Conservation (phyloP, 192 early-diverging fungal genomes). For the Coemansia sp. region DNA sequence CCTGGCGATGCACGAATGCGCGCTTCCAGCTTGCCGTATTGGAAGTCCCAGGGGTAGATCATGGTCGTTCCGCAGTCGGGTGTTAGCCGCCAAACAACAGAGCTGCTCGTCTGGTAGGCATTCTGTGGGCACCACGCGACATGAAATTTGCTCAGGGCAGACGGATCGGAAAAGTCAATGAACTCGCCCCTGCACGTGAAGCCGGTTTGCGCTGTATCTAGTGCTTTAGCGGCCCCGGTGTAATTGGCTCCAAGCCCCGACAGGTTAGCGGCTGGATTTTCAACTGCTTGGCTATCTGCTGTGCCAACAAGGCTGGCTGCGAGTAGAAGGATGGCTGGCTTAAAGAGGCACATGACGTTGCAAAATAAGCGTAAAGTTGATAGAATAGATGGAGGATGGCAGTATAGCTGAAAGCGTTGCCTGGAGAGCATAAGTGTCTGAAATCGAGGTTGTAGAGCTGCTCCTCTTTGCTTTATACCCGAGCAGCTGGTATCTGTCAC, state of each 20-base stretch:
- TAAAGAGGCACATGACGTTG: neutral
- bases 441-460: neutral
- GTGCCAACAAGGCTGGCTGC: neutral
- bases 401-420: neutral
- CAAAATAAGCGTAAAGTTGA: neutral
- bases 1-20: conserved; percentile 33
- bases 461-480: neutral
- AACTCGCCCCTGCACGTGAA: conserved; percentile 27
- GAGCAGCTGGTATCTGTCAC: neutral
- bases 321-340: neutral
- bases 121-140: conserved; percentile 51
- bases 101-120: conserved; percentile 24
- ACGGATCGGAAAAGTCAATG: conserved; percentile 33
- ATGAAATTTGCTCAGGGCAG: conserved; percentile 33
- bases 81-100: conserved; percentile 39
- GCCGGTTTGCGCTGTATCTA: conserved; percentile 3
- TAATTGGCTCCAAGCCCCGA: neutral
- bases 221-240: neutral
- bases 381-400: neutral
- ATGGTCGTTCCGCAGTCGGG: conserved; percentile 46
- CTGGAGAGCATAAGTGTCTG: neutral
- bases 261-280: neutral
- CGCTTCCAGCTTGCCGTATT: conserved; percentile 41
- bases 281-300: neutral
- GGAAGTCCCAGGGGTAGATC: conserved; percentile 31